Evolutionary conservation across 2,329 filamentous ascomycete species (phyloP), one percentile per base, ranked within the genome.

Genomic region (Calonectria pteridis): DNA sequence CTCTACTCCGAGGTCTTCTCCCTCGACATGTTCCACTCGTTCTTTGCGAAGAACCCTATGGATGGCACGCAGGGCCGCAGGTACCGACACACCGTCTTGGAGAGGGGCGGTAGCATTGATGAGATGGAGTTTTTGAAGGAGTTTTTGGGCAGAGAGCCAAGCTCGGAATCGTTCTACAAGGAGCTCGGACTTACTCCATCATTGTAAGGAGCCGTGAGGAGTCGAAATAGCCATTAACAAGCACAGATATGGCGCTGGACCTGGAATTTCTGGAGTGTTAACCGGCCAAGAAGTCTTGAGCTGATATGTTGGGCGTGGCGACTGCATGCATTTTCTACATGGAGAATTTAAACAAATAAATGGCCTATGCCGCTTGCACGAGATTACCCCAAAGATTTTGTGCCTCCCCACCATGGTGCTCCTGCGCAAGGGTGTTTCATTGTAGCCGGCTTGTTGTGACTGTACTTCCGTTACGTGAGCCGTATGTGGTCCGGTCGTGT

Each of bases 21-120:
- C 28, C 90, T 93, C 31, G 94, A 97, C 84, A 96, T 97, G 94
- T 97, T 96, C 88, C 92, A 94, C 85, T 90, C 90, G 0, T 92
- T 94, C 59, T 97, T 97, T 86, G 93, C 93, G 86, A 88, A 90
- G 78, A 88, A 96, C 82, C 94, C 94, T 0, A 95, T 96, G 94
- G 91, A 95, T 82, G 89, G 88, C 37, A 90, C 89, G 77, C 91
- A 95, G 82, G 94, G 94, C 1, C 88, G 94, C 18, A 86, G 94
- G 72, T 97, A 96, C 85, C 89, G 94, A 68, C 93, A 95, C 84
- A 94, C 91, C 0, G 94, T 97, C 28, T 87, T 97, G 6, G 93
- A 96, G 86, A 91, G 91, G 76, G 94, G 94, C 46, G 94, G 94
- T 0, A 93, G 91, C 78, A 92, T 93, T 83, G 94, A 96, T 78